Conservation (phyloP, 164 flowering plant genomes). For the Vitis cinerea region DNA sequence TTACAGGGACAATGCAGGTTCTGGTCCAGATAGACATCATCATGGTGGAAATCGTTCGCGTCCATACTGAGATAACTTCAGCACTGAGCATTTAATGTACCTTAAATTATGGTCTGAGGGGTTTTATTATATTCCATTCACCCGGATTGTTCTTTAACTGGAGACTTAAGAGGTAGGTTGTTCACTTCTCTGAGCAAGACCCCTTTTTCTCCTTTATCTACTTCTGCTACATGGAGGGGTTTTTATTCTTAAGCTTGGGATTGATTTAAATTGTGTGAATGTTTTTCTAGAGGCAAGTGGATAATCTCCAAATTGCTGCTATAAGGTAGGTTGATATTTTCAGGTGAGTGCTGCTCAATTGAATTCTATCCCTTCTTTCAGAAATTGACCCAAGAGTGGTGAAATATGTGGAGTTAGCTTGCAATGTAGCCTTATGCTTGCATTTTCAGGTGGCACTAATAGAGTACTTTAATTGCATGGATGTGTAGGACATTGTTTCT, state of each 20-base stretch:
- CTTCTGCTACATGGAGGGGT: slow-evolving; percentile 25
- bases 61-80: slow-evolving; percentile 58
- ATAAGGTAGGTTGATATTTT: slow-evolving; percentile 76
- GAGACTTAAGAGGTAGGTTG: slow-evolving; percentile 57
- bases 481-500: too few relatives aligned
- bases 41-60: slow-evolving; percentile 88
- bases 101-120: slow-evolving; percentile 31
- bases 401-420: too few relatives aligned
- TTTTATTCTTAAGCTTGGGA: slow-evolving; percentile 31
- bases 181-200: slow-evolving; percentile 36
- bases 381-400: too few relatives aligned
- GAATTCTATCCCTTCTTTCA: too few relatives aligned
- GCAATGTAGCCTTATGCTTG: too few relatives aligned
- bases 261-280: slow-evolving; percentile 63
- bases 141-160: slow-evolving; percentile 33
- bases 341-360: slow-evolving; percentile 83
- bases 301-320: slow-evolving; percentile 81
- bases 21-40: slow-evolving; percentile 86
- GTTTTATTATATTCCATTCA: slow-evolving; percentile 23
- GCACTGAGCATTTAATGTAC: slow-evolving; percentile 39
- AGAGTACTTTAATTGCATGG: too few relatives aligned
- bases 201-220: slow-evolving; percentile 27
- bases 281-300: slow-evolving; percentile 91
- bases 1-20: slow-evolving; percentile 76
- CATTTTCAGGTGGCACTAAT: too few relatives aligned